These are phyloP conservation scores for Trichosporon ovoides DNA, from an alignment of 1,284 basidiomycete genomes.

Conservation along the genomic window DNA sequence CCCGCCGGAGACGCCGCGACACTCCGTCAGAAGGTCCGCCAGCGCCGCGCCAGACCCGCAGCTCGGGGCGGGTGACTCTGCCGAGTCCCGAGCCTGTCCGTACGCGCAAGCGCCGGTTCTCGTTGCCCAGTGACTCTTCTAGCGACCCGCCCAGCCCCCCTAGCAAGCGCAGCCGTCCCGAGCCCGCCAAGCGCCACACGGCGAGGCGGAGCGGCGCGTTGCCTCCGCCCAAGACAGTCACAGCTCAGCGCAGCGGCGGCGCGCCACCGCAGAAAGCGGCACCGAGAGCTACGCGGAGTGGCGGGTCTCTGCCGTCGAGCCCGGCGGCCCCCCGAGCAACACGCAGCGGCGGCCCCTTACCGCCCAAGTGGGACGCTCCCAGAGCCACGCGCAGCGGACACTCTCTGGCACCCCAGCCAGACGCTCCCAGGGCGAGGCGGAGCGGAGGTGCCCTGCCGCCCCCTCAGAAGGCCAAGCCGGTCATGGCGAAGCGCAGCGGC, in stretches of 20 bases:
- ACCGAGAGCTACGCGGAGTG: not conserved
- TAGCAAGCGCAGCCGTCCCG: not conserved
- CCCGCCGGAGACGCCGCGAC: not conserved
- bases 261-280: not conserved
- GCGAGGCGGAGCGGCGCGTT: not conserved
- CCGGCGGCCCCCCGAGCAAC: not conserved
- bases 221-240: not conserved
- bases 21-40: not conserved
- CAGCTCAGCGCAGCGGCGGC: not conserved
- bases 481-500: not conserved
- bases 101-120: not conserved
- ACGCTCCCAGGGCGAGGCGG: not conserved
- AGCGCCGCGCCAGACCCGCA: not conserved
- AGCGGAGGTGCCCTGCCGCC: not conserved
- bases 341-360: not conserved
- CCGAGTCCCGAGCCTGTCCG: not conserved
- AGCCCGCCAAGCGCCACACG: not conserved
- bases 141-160: not conserved
- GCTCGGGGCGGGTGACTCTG: not conserved
- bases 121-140: not conserved
- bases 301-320: not conserved
- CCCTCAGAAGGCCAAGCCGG: not conserved
- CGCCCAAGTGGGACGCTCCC: not conserved
- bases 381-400: not conserved
- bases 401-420: not conserved